Evolutionary conservation across 768 basidiomycete genomes (phyloP).

Genomic region (Termitomyces sp.): DNA sequence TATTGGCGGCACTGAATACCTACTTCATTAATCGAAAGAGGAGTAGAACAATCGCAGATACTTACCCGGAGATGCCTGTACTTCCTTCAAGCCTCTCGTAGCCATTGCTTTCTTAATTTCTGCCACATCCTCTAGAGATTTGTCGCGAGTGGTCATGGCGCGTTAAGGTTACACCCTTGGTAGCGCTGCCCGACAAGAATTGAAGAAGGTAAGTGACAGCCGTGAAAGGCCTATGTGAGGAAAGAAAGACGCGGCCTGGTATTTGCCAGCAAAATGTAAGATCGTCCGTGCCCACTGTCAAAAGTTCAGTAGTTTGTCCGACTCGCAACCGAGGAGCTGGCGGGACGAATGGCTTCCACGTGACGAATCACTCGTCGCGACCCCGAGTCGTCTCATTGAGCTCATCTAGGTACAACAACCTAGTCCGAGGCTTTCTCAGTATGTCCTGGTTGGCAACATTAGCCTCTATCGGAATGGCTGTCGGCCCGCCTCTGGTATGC

Average conservation of each 20-base stretch:
- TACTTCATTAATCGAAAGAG: neutral
- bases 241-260: neutral
- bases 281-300: neutral
- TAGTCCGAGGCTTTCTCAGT: neutral
- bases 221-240: neutral
- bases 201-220: neutral
- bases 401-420: neutral
- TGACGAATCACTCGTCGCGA: neutral
- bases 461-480: constrained; percentile 79
- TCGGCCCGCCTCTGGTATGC: constrained; percentile 70
- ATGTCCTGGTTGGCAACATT: constrained; percentile 62
- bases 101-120: constrained; percentile 34
- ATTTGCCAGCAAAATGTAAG: neutral
- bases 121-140: constrained; percentile 24
- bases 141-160: constrained; percentile 10
- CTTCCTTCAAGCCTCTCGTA: constrained; percentile 29
- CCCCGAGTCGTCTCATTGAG: neutral
- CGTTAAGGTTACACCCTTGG: too few species aligned
- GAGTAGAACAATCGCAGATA: neutral
- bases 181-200: neutral
- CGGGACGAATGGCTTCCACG: neutral
- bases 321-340: neutral
- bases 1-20: constrained; percentile 66
- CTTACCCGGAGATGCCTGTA: constrained; percentile 24
- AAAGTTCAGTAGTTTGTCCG: neutral